Evolutionary conservation across 2,329 filamentous ascomycete genomes (phyloP).

Genomic region (Cordyceps javanica): DNA sequence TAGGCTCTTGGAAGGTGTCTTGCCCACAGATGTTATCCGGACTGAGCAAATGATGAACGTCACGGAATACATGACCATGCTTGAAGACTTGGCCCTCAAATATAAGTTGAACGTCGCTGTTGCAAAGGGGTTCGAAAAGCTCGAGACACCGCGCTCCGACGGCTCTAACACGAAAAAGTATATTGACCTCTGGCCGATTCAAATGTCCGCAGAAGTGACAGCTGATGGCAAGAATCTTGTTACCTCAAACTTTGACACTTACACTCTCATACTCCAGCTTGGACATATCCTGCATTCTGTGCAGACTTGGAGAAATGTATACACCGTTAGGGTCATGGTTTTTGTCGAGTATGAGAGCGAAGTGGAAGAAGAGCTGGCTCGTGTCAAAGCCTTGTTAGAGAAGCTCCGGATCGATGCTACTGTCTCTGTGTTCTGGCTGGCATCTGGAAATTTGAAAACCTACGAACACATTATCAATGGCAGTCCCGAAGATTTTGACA

Average conservation of each 20-base stretch:
- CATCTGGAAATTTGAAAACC: conserved; percentile 62
- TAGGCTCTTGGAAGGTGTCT: conserved; percentile 47
- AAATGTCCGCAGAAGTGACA: conserved; percentile 81
- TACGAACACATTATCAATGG: conserved; percentile 79
- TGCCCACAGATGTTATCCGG: conserved; percentile 65
- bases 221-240: conserved; percentile 61
- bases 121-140: conserved; percentile 70
- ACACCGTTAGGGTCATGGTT: conserved; percentile 69
- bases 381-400: conserved; percentile 67
- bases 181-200: conserved; percentile 87
- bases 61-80: conserved; percentile 71
- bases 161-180: conserved; percentile 62
- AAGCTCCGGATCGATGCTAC: conserved; percentile 78
- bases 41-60: conserved; percentile 63
- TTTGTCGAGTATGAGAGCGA: conserved; percentile 88
- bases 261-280: conserved; percentile 76
- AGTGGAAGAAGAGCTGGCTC: conserved; percentile 67
- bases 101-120: conserved; percentile 80
- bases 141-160: conserved; percentile 63
- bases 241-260: conserved; percentile 89
- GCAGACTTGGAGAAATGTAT: conserved; percentile 69
- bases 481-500: conserved; percentile 45
- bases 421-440: conserved; percentile 75
- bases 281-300: conserved; percentile 81
- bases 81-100: conserved; percentile 73